phyloP scores from a whole-genome alignment of 208 protist species.

The Leishmania major region DNA sequence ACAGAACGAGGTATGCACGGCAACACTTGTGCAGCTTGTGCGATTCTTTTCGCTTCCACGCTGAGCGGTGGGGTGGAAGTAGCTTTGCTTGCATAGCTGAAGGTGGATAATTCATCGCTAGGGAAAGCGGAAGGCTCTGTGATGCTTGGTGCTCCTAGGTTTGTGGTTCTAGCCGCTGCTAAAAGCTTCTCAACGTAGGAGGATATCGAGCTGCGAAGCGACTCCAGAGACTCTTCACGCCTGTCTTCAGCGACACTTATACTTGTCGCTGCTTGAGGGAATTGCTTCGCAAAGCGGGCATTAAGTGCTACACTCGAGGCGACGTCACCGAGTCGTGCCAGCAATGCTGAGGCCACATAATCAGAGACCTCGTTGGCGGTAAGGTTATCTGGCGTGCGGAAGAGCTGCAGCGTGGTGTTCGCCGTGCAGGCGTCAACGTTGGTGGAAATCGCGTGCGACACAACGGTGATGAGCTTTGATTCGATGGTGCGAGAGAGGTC shows the following conservation, averaged over 20 bases:
- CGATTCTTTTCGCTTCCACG: not conserved
- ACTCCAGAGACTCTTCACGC: not conserved
- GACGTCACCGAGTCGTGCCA: not conserved
- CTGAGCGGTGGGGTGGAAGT: not conserved
- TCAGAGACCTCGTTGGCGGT: not conserved
- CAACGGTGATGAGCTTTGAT: slow-evolving; percentile 7
- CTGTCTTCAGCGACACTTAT: not conserved
- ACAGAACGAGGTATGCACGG: not conserved
- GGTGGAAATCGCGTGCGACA: not conserved
- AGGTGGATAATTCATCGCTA: not conserved
- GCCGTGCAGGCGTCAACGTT: not conserved
- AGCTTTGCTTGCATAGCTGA: not conserved
- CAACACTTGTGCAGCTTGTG: not conserved
- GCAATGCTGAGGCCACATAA: not conserved
- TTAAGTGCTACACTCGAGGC: not conserved
- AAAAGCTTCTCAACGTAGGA: slow-evolving; percentile 16
- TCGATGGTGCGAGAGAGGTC: slow-evolving; percentile 14
- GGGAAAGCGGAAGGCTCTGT: not conserved
- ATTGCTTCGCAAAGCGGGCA: not conserved
- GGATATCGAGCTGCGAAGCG: not conserved
- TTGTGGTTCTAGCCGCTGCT: not conserved
- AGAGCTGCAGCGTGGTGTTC: not conserved
- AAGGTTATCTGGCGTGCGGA: not conserved
- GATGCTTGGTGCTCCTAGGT: not conserved
- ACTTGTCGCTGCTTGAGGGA: not conserved